Evolutionary conservation across 129 eudicot genomes (phyloP), one percentile per base, ranked within the genome.

Genomic region (Silybum marianum): DNA sequence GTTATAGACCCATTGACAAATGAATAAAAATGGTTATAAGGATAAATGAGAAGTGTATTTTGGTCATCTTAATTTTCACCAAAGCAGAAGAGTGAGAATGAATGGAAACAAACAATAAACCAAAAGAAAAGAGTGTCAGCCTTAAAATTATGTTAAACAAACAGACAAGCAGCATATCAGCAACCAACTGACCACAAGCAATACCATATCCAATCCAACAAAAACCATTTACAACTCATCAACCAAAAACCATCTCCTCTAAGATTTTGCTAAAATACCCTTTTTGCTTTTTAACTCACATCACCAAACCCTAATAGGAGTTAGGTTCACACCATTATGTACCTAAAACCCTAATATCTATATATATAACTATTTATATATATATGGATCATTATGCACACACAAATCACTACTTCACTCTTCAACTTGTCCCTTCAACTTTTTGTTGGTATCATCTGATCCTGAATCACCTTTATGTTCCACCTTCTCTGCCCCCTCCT

Each of bases 391-490:
- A 18, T 78, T 63, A 71, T 71, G 77, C 78, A 80, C 85, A 80
- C 85, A 63, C 74, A 30, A 28, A 70, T 54, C 79, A 75, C 80
- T 74, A 30, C 80, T 78, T 75, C 79, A 71, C 62, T 19, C 78
- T 84, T 40, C 81, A 58, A 85, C 78, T 81, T 18, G 84, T 71
- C 89, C 88, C 75, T 81, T 84, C 75, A 83, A 60, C 74, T 79
- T 80, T 71, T 78, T 75, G 78, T 67, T 84, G 39, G 79, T 89
- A 69, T 70, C 60, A 48, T 73, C 87, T 24, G 78, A 18, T 70
- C 46, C 76, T 19, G 66, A 25, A 22, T 63, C 77, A 80, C 74
- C 70, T 30, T 65, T 66, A 21, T 46, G 81, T 85, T 73, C 87
- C 28, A 79, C 78, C 76, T 88, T 87, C 74, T 73, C 83, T 51